These are phyloP conservation scores for Thermoascus crustaceus DNA, from an alignment of 2,329 filamentous ascomycete species.

Conservation along the genomic window DNA sequence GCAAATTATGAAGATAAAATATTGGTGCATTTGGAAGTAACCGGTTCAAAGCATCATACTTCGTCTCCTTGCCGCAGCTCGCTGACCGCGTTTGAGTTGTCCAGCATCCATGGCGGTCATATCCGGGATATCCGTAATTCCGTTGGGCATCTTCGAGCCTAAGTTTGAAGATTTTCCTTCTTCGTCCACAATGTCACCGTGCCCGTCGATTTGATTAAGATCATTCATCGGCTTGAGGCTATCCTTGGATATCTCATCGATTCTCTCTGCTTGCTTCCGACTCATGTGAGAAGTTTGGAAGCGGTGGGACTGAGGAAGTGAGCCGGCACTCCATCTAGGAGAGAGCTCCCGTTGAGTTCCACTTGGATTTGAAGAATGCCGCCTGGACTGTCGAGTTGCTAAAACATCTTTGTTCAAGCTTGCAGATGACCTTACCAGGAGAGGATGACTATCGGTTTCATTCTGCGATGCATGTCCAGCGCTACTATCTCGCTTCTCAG, in stretches of 20 bases:
- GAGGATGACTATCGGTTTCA: background rate
- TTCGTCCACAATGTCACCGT: constrained; percentile 1
- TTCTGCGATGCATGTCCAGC: too few species aligned
- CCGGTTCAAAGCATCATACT: constrained; percentile 32
- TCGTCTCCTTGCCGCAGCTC: constrained; percentile 26
- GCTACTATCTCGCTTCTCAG: background rate
- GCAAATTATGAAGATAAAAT: background rate
- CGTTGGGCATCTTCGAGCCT: background rate
- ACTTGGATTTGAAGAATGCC: constrained; percentile 12
- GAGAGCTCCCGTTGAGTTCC: constrained; percentile 3
- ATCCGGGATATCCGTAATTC: background rate
- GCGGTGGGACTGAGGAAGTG: too few species aligned
- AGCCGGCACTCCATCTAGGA: too few species aligned
- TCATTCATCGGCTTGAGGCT: background rate
- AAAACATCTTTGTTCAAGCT: constrained; percentile 5
- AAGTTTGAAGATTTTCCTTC: background rate
- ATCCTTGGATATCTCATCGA: too few species aligned
- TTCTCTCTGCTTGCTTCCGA: constrained; percentile 2
- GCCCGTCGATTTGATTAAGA: background rate
- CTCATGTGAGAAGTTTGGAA: too few species aligned
- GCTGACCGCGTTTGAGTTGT: constrained; percentile 20
- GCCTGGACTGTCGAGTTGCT: constrained; percentile 17
- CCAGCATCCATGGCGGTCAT: constrained; percentile 8
- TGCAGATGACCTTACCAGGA: background rate
- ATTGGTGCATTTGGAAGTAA: background rate